Evolutionary conservation across 768 basidiomycete species (phyloP), one percentile per base, ranked within the genome.

Genomic region (Boletus reticuloceps): DNA sequence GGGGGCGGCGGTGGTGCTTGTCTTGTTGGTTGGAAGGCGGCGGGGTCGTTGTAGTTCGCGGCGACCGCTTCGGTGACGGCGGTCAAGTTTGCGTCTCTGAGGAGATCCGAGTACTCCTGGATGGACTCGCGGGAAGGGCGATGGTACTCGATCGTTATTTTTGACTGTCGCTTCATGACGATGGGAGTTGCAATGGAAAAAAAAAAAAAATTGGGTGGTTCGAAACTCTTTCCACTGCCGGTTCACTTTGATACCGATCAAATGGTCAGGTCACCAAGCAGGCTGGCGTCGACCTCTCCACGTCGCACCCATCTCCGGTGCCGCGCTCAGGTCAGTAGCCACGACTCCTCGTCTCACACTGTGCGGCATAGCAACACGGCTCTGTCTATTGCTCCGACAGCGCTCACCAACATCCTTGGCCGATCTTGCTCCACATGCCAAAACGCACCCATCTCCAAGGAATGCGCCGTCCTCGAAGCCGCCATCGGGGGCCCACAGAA

Each of bases 71-170:
- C 79, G 42, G 79, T 79, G 37, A 79, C 76, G 36, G 83, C 79
- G 81, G 82, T 79, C 10, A 80, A 49, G 63, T 77, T 80, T 13
- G 81, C 76, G 69, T 86, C 81, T 31, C 79, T 79, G 50, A 91
- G 79, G 51, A 91, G 84, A 53, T 85, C 82, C 68, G 84, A 79
- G 70, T 89, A 89, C 60, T 91, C 88, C 59, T 87, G 86, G 57
- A 90, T 85, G 60, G 85, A 87, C 69, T 88, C 82, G 42, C 88
- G 75, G 12, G 85, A 86, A 3, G 88, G 88, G 17, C 85, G 77
- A 73, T 88, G 84, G 69, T 89, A 86, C 65, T 91, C 87, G 69
- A 92, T 77, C 16, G 87, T 85, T 52, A 82, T 84, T 76, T 81
- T 86, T 27, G 84, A 85, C 65, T 50, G 54, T 55, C 54, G 54